A percentile compares a stretch with the other conserved stretches of the same genome.
Conservation (phyloP, 2,329 filamentous ascomycete genomes). For the Huntiella bhutanensis region DNA sequence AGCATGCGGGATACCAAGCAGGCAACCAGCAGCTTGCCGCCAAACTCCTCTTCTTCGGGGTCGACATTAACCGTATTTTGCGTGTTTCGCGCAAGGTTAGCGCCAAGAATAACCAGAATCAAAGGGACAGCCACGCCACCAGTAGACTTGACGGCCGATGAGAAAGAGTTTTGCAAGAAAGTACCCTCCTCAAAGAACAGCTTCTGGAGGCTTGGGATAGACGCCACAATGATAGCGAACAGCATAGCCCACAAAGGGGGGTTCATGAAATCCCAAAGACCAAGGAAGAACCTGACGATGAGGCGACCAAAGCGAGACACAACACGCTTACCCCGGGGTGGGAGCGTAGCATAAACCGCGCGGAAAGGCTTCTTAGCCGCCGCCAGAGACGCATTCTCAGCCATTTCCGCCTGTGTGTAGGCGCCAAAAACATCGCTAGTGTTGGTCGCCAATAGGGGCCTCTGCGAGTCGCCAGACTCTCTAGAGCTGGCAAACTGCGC, state of each 20-base stretch:
- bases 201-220: conserved; percentile 60
- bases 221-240: conserved; percentile 73
- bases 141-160: conserved; percentile 65
- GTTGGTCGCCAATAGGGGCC: conserved; percentile 2
- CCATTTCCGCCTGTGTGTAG: neutral
- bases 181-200: conserved; percentile 79
- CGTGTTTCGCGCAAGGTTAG: conserved; percentile 84
- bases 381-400: too few species aligned
- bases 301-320: neutral
- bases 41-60: conserved; percentile 48
- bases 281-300: conserved; percentile 31
- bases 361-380: neutral
- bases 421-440: conserved; percentile 1
- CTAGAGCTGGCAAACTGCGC: conserved; percentile 4
- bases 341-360: neutral
- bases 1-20: conserved; percentile 81
- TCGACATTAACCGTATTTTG: conserved; percentile 47
- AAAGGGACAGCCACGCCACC: conserved; percentile 85
- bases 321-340: neutral
- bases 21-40: conserved; percentile 64
- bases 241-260: conserved; percentile 97
- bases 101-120: conserved; percentile 86
- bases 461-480: conserved; percentile 6
- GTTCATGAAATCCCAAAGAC: conserved; percentile 91
- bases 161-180: conserved; percentile 84